Conservation (phyloP, 352 stramenopile genomes). For the Aphanomyces invadans region DNA sequence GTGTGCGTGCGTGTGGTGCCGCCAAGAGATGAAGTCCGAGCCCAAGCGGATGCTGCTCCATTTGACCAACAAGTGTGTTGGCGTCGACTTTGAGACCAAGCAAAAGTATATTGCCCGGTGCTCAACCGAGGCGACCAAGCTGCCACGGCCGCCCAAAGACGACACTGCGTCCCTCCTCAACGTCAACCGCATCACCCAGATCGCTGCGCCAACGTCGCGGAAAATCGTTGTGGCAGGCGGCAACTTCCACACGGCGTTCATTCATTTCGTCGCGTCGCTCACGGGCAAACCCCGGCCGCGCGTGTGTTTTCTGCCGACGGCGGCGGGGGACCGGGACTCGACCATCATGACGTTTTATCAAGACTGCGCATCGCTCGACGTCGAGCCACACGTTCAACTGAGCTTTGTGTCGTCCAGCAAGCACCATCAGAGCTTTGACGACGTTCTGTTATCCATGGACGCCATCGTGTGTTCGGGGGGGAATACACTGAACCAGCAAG, state of each 20-base stretch:
- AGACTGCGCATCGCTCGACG: conserved; percentile 15
- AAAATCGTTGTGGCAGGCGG: conserved; percentile 21
- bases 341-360: conserved; percentile 22
- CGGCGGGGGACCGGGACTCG: neutral
- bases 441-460: conserved; percentile 23
- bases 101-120: conserved; percentile 21
- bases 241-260: conserved; percentile 10
- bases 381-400: conserved; percentile 22
- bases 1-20: conserved; percentile 20
- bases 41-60: conserved; percentile 23
- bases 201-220: neutral
- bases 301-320: conserved; percentile 19
- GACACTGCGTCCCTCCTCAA: neutral
- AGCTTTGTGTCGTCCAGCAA: conserved; percentile 10
- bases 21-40: conserved; percentile 23
- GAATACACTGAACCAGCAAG: conserved; percentile 24
- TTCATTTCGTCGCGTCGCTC: conserved; percentile 19
- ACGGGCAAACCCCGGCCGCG: conserved; percentile 19
- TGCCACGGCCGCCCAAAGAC: neutral
- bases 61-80: conserved; percentile 15
- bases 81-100: conserved; percentile 10
- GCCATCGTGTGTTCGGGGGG: conserved; percentile 22
- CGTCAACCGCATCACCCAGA: conserved; percentile 5
- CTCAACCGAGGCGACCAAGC: neutral
- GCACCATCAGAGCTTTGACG: conserved; percentile 10